A percentile compares a stretch with the other conserved stretches of the same genome.
Evolutionary conservation across 257 asterid species (phyloP).

Genomic region (Echites panduratus): DNA sequence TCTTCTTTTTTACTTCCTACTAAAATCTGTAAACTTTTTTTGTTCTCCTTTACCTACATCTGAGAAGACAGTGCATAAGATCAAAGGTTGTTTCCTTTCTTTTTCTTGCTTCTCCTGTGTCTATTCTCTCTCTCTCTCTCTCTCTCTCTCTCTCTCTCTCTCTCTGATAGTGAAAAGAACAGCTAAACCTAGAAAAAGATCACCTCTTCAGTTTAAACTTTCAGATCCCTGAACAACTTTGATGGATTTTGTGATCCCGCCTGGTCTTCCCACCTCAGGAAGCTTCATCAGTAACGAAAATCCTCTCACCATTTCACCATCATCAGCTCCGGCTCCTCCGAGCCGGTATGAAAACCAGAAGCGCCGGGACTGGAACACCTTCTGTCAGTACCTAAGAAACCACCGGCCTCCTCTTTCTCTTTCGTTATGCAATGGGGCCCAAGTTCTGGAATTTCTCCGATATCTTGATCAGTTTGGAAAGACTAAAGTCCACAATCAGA

Average conservation of each 20-base stretch:
- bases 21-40: background rate
- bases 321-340: background rate
- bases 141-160: background rate
- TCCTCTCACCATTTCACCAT: background rate
- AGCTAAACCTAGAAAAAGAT: constrained; percentile 5
- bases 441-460: constrained; percentile 32
- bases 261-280: constrained; percentile 10
- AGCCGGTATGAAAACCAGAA: constrained; percentile 37
- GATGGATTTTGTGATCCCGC: constrained; percentile 23
- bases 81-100: background rate
- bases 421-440: constrained; percentile 14
- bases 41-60: background rate
- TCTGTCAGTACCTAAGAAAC: constrained; percentile 32
- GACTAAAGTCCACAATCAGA: constrained; percentile 36
- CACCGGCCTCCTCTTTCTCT: constrained; percentile 26
- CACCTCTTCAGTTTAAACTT: background rate
- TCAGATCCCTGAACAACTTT: background rate
- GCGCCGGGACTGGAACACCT: constrained; percentile 43
- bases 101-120: background rate
- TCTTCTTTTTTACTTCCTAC: background rate
- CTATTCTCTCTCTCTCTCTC: too few relatives aligned
- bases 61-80: background rate
- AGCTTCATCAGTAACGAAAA: background rate
- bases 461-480: constrained; percentile 37
- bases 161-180: too few relatives aligned